Evolutionary conservation across 441 rosid species (phyloP), one percentile per base, ranked within the genome.

Genomic region (Eugenia klotzschiana): DNA sequence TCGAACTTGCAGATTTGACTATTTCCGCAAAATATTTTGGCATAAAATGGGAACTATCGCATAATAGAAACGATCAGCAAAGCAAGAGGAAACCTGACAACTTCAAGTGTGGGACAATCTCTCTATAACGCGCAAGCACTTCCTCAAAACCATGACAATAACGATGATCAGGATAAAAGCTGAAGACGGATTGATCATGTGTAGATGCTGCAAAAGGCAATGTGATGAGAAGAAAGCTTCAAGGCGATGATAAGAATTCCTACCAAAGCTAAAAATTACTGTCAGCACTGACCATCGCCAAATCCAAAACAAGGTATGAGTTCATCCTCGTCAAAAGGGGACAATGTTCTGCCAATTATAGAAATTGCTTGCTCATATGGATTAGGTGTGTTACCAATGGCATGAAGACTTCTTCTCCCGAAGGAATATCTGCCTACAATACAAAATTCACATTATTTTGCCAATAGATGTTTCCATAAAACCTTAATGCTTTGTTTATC

Each of bases 341-440:
- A 91, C 86, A 96, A 87, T 84, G 98, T 92, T 12, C 82, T 93
- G 22, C 99, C 99, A 64, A 95, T 92, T 54, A 96, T 94, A 15
- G 99, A 94, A 82, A 96, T 94, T 12, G 99, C 99, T 91, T 90
- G 95, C 85, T 96, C 96, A 27, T 96, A 96, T 9, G 98, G 99
- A 89, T 96, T 96, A 25, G 83, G 92, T 26, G 84, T 81, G 88
- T 79, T 89, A 33, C 98, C 93, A 50, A 91, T 86, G 72, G 96
- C 87, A 58, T 96, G 98, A 84, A 96, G 99, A 84, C 96, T 94
- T 87, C 82, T 94, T 72, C 98, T 87, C 82, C 88, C 84, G 86
- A 94, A 94, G 55, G 96, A 93, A 80, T 88, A 49, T 88, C 79
- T 93, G 87, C 99, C 98, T 96, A 86, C 79, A 88, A 83, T 72